Evolutionary conservation across 75 land plant species (phyloP), one percentile per base, ranked within the genome.

Genomic region (Cryptomeria japonica): DNA sequence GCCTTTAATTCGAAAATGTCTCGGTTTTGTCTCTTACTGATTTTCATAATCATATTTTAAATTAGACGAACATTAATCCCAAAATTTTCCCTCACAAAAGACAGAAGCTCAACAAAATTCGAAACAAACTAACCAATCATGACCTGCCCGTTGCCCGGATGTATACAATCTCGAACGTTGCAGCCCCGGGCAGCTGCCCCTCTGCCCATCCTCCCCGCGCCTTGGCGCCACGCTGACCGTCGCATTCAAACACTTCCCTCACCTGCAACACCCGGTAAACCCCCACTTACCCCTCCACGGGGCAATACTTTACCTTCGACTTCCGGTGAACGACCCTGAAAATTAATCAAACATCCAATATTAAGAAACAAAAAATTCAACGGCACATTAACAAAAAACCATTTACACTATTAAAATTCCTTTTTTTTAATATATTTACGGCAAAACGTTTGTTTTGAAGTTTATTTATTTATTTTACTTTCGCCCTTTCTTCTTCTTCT

Each of bases 151-250:
- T 34, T 75, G 77, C 77, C 77, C 77, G 5, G 37, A 3, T 13
- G 38, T 34, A 2, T 7, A 11, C 37, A 3, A 28, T 75, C 15
- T 13, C 37, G 77, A 75, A 75, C 77, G 77, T 75, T 75, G 77
- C 15, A 34, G n/a, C 37, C 77, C 77, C 2, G 77, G 77, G 77
- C 77, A 75, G 77, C 77, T 75, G 38, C 77, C 77, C 77, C 8
- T 2, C 37, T 11, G 37, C 34, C 77, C 77, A 13, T 34, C 34
- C 37, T 28, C 37, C 34, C 77, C 77, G 77, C 77, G 37, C 38
- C 77, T 75, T 75, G 77, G 84, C 47, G 86, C 86, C 86, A 85
- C 68, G 25, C 86, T 34, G 41, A 85, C 86, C 86, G 64, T 85
- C 86, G 0, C 39, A 85, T 85, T 85, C 86, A 85, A 85, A 85